Conservation (phyloP, 2,329 filamentous ascomycete genomes). For the Fusarium humuli region DNA sequence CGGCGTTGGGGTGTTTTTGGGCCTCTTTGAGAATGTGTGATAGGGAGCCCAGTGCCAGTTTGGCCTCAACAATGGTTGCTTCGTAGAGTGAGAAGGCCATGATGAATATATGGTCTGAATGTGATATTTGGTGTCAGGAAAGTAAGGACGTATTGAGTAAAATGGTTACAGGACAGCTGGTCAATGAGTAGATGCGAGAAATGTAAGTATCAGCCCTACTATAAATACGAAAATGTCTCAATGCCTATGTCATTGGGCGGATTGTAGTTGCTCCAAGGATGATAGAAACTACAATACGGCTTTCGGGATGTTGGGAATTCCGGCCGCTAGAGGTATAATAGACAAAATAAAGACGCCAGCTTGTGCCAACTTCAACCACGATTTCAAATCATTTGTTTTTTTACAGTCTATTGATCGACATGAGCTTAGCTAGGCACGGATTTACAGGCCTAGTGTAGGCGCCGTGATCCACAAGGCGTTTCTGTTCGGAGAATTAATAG, state of each 20-base stretch:
- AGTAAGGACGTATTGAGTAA: neutral
- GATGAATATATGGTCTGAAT: neutral
- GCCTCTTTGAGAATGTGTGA: conserved; percentile 48
- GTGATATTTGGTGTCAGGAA: neutral
- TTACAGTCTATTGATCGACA: neutral
- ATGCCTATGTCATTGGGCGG: neutral
- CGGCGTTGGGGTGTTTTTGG: conserved; percentile 47
- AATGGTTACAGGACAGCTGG: neutral
- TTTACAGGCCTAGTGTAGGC: neutral
- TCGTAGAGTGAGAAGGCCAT: conserved; percentile 52
- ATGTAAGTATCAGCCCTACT: neutral
- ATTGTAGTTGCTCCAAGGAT: neutral
- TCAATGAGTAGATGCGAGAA: neutral
- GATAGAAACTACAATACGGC: neutral
- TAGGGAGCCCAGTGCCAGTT: conserved; percentile 42
- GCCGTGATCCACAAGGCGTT: neutral
- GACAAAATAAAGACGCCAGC: neutral
- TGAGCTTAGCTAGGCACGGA: neutral
- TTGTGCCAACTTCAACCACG: neutral
- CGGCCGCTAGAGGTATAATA: neutral
- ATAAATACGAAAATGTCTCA: conserved; percentile 12
- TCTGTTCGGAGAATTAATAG: neutral
- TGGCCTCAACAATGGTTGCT: conserved; percentile 46
- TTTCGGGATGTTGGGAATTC: neutral
- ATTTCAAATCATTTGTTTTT: neutral